Evolutionary conservation across 306 rosid genomes (phyloP).

Genomic region (Luffa acutangula): DNA sequence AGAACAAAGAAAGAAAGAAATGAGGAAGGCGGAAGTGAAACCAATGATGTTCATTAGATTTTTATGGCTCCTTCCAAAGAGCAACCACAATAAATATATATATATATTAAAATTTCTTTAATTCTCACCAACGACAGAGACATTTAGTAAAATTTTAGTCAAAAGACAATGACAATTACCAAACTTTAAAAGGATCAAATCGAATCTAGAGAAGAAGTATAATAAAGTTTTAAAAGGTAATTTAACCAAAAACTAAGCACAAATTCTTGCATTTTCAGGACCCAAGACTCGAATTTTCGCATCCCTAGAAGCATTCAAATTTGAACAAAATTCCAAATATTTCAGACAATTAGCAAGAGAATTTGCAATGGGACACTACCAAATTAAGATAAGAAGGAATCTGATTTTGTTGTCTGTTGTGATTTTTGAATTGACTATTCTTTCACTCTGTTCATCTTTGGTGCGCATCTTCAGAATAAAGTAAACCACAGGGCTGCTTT

Average conservation of each 20-base stretch:
- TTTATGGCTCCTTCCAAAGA: no score
- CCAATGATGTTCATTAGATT: no score
- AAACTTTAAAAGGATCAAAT: not conserved
- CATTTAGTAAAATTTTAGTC: no score
- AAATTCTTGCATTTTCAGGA: not conserved
- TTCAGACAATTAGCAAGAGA: not conserved
- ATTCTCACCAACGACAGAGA: not conserved
- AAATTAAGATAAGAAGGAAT: conserved; percentile 6
- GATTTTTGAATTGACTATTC: not conserved
- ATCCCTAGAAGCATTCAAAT: not conserved
- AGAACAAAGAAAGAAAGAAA: no score
- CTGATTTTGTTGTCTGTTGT: not conserved
- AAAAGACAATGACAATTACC: no score
- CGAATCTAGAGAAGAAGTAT: not conserved
- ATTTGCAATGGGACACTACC: not conserved
- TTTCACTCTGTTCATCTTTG: not conserved
- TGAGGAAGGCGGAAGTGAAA: no score
- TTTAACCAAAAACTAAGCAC: not conserved
- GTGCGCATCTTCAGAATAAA: conserved; percentile 8
- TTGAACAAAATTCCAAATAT: not conserved
- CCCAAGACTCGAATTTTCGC: not conserved
- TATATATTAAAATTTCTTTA: no score
- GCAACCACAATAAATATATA: no score
- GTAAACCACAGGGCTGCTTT: not conserved
- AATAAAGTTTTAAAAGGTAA: not conserved